Evolutionary conservation across 1,284 basidiomycete genomes (phyloP).

Genomic region (Phlebopus sp.): DNA sequence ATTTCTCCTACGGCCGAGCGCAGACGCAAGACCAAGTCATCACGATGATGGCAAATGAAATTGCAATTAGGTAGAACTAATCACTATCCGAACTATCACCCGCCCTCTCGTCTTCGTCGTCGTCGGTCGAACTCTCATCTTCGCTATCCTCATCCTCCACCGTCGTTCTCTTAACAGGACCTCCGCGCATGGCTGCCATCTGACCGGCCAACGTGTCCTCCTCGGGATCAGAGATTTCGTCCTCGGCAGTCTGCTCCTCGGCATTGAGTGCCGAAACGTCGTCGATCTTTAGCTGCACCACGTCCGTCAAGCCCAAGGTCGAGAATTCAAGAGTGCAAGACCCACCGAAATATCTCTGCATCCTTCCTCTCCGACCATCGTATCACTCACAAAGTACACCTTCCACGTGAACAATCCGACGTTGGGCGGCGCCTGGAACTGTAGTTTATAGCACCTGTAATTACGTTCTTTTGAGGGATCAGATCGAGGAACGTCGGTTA

Average conservation of each 20-base stretch:
- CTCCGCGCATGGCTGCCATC: conserved; percentile 97
- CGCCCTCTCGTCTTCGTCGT: conserved; percentile 18
- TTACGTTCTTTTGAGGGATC: conserved; percentile 56
- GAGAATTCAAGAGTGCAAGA: conserved; percentile 8
- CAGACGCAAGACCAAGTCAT: conserved; percentile 1
- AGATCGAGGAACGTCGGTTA: conserved; percentile 77
- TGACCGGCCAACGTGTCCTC: conserved; percentile 96
- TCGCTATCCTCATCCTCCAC: conserved; percentile 47
- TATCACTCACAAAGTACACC: conserved; percentile 82
- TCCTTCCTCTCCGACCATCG: conserved; percentile 83
- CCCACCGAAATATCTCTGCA: conserved; percentile 69
- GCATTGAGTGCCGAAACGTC: conserved; percentile 56
- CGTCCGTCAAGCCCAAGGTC: not conserved
- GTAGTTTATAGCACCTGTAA: conserved; percentile 83
- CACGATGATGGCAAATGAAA: too few species aligned
- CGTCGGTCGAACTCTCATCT: conserved; percentile 38
- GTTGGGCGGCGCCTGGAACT: conserved; percentile 92
- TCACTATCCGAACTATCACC: conserved; percentile 30
- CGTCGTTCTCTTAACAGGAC: conserved; percentile 68
- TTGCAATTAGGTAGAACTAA: conserved; percentile 14
- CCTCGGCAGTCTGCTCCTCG: conserved; percentile 68
- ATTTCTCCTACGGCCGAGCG: conserved; percentile 3
- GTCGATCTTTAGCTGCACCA: conserved; percentile 77
- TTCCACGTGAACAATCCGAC: conserved; percentile 90
- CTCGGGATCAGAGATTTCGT: conserved; percentile 95